A percentile compares a stretch with the other conserved stretches of the same genome.
These are phyloP conservation scores for Evernia prunastri DNA, from an alignment of 495 filamentous ascomycete species.

Conservation along the genomic window DNA sequence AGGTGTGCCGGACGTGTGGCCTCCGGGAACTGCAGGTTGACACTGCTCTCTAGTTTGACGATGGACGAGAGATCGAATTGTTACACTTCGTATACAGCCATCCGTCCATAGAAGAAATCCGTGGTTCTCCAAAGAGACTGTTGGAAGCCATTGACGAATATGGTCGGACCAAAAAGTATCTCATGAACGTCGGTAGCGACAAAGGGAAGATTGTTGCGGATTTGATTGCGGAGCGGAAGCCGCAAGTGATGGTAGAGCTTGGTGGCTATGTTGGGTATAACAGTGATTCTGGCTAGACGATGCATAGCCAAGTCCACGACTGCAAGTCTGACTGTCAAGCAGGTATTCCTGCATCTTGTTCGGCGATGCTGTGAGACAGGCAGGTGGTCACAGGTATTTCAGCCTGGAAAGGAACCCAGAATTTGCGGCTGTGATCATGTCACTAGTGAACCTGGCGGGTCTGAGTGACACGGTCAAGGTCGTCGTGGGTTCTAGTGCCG, in stretches of 20 bases:
- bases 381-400: slow-evolving; percentile 49
- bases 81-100: slow-evolving; percentile 60
- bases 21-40: background rate
- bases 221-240: slow-evolving; percentile 58
- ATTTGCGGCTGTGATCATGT: slow-evolving; percentile 56
- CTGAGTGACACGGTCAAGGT: slow-evolving; percentile 60
- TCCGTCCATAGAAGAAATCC: slow-evolving; percentile 50
- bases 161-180: slow-evolving; percentile 53
- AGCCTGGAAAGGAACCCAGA: slow-evolving; percentile 60
- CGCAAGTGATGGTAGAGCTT: slow-evolving; percentile 66
- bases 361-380: slow-evolving; percentile 48
- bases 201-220: slow-evolving; percentile 64
- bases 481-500: slow-evolving; percentile 53
- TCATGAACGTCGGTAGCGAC: slow-evolving; percentile 72
- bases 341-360: slow-evolving; percentile 62
- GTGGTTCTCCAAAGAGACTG: slow-evolving; percentile 56
- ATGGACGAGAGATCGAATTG: slow-evolving; percentile 67
- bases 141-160: slow-evolving; percentile 68
- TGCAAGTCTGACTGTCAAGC: background rate
- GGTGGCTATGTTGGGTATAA: slow-evolving; percentile 76
- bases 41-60: slow-evolving; percentile 45
- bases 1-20: background rate
- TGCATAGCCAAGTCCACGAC: background rate
- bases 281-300: background rate
- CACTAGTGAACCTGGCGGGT: slow-evolving; percentile 58